Evolutionary conservation across 2,329 filamentous ascomycete species (phyloP).

Genomic region (Cladophialophora bantiana): DNA sequence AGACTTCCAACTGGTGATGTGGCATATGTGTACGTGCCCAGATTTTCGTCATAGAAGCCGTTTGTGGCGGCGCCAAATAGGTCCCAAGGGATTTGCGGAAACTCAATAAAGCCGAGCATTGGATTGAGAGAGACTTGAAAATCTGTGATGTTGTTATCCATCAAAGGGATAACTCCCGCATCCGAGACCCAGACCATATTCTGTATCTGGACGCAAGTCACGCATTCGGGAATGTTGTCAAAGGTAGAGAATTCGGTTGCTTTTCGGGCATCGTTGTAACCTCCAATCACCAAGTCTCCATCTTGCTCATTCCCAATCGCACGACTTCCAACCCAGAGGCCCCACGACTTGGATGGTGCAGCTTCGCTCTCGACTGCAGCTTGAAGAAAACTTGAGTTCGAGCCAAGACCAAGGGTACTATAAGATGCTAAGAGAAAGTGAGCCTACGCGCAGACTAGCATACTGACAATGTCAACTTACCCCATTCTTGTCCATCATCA

Average conservation of each 20-base stretch:
- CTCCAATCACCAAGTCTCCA: constrained; percentile 31
- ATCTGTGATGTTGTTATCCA: constrained; percentile 6
- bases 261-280: constrained; percentile 29
- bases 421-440: not conserved
- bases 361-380: constrained; percentile 17
- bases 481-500: constrained; percentile 3
- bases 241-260: constrained; percentile 23
- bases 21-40: not conserved
- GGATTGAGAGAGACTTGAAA: constrained; percentile 24
- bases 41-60: not conserved
- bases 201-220: constrained; percentile 23
- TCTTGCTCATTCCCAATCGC: constrained; percentile 12
- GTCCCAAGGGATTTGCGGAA: not conserved
- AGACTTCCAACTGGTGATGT: constrained; percentile 5
- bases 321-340: constrained; percentile 32
- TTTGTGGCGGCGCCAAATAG: not conserved
- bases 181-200: constrained; percentile 21
- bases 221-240: constrained; percentile 11
- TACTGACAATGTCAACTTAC: not conserved
- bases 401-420: constrained; percentile 25
- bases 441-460: too few species aligned
- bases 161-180: constrained; percentile 11
- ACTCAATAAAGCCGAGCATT: not conserved
- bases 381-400: constrained; percentile 33
- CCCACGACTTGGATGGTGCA: constrained; percentile 28